Conservation (phyloP, 345 rosid genomes). For the Eucalyptus curtisii region DNA sequence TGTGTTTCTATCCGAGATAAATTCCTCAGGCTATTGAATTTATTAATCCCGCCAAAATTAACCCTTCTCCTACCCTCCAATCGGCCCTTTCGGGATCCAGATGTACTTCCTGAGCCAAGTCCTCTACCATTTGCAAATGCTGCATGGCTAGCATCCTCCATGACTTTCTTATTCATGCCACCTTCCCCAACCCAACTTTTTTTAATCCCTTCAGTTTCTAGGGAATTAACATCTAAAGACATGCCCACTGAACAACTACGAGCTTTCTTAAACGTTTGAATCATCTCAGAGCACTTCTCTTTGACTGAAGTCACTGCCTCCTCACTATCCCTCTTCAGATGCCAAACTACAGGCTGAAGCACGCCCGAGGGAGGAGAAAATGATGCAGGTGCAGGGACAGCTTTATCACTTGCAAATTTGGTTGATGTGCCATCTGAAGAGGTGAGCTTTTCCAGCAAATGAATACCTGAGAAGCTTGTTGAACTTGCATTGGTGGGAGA, state of each 20-base stretch:
- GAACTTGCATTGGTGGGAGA: background rate
- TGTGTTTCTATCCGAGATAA: constrained; percentile 3
- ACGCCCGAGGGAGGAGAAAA: background rate
- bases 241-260: background rate
- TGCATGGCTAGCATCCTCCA: background rate
- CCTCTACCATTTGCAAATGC: background rate
- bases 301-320: background rate
- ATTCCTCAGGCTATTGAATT: background rate
- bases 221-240: background rate
- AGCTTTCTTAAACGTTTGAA: background rate
- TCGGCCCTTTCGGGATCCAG: background rate
- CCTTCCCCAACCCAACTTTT: constrained; percentile 4
- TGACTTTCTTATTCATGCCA: background rate
- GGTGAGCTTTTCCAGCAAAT: background rate
- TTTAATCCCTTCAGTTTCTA: constrained; percentile 11
- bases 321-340: constrained; percentile 4
- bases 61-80: background rate
- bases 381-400: background rate
- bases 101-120: background rate
- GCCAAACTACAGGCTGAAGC: background rate
- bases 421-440: background rate
- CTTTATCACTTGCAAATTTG: background rate
- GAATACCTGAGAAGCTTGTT: background rate
- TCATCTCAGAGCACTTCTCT: background rate
- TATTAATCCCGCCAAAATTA: background rate